phyloP scores from a whole-genome alignment of 805 yeast species.

The Myxozyma kluyveri region DNA sequence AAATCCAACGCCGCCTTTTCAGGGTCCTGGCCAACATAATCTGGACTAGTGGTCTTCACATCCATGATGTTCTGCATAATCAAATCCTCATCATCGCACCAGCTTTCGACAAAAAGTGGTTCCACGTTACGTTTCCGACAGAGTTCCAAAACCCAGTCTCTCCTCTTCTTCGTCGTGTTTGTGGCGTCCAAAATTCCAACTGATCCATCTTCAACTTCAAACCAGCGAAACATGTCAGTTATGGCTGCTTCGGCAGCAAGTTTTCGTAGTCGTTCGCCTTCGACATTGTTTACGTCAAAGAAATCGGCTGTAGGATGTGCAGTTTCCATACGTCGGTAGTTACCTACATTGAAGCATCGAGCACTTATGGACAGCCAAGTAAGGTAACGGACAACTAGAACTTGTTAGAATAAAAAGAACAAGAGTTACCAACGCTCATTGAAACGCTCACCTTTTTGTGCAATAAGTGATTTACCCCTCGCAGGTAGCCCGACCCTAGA shows the following conservation, averaged over 20 bases:
- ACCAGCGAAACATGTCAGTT: conserved; percentile 83
- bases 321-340: conserved; percentile 66
- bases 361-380: conserved; percentile 89
- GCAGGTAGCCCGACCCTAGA: conserved; percentile 46
- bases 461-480: conserved; percentile 90
- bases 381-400: conserved; percentile 75
- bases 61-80: conserved; percentile 78
- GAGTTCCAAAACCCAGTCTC: conserved; percentile 58
- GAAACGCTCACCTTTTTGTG: conserved; percentile 61
- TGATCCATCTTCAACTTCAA: conserved; percentile 69
- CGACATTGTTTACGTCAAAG: conserved; percentile 64
- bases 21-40: conserved; percentile 65
- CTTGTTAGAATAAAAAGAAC: background rate
- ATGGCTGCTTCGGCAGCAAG: conserved; percentile 73
- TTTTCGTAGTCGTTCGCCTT: conserved; percentile 60
- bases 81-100: conserved; percentile 79
- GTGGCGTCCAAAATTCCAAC: conserved; percentile 96
- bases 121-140: conserved; percentile 67
- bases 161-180: conserved; percentile 71
- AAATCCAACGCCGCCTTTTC: conserved; percentile 74
- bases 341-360: conserved; percentile 85
- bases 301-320: conserved; percentile 73
- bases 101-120: conserved; percentile 89
- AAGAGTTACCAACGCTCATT: background rate
- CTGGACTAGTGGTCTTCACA: conserved; percentile 84